phyloP scores from a whole-genome alignment of 192 early-diverging fungal genomes.

The Coemansia sp. region DNA sequence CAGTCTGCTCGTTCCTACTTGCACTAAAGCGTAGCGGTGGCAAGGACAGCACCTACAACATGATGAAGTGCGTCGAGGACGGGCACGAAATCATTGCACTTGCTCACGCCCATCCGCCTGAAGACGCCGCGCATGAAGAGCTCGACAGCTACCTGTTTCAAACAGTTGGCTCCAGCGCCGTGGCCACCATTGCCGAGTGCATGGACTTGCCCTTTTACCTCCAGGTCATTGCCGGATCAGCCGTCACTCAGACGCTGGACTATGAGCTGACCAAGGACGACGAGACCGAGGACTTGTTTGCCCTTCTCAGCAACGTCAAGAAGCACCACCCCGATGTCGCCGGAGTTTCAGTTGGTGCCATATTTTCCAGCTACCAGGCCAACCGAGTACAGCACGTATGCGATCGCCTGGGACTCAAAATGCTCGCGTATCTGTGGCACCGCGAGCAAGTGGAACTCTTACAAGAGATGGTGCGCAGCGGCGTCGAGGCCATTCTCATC shows the following conservation, averaged over 20 bases:
- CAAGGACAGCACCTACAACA: conserved; percentile 94
- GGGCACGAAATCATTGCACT: conserved; percentile 92
- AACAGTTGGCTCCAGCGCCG: conserved; percentile 92
- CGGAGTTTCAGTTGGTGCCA: conserved; percentile 91
- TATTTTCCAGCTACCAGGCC: conserved; percentile 96
- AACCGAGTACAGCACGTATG: conserved; percentile 96
- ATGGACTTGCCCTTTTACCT: conserved; percentile 84
- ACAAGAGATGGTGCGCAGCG: conserved; percentile 77
- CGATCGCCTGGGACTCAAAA: conserved; percentile 76
- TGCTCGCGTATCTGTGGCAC: conserved; percentile 88
- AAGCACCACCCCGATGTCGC: conserved; percentile 71
- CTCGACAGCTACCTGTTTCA: conserved; percentile 96
- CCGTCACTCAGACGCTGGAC: conserved; percentile 63
- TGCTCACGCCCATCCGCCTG: conserved; percentile 83
- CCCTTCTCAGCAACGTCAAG: conserved; percentile 69
- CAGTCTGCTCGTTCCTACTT: background rate
- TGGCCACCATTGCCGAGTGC: conserved; percentile 78
- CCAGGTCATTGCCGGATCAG: conserved; percentile 66
- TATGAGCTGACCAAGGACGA: conserved; percentile 72
- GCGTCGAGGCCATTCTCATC: conserved; percentile 81
- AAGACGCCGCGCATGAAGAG: conserved; percentile 72
- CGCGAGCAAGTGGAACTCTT: conserved; percentile 81
- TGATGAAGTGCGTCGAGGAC: conserved; percentile 91
- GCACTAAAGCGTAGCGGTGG: conserved; percentile 70
- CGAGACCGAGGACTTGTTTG: conserved; percentile 92